Evolutionary conservation across 1,139 yeast genomes (phyloP), one percentile per base, ranked within the genome.

Genomic region (Torulaspora globosa): DNA sequence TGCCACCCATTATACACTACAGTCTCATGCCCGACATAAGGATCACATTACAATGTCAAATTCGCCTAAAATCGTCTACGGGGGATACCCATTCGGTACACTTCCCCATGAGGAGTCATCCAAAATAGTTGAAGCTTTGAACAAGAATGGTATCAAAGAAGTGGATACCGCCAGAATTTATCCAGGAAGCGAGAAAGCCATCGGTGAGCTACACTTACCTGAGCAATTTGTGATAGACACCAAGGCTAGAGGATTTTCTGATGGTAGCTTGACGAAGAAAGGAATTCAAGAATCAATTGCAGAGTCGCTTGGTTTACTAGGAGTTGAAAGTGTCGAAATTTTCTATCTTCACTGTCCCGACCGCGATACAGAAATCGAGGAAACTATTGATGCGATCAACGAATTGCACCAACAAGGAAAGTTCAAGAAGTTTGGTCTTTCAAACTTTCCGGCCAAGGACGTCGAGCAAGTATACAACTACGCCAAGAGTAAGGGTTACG

Each of bases 301-400:
- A 31, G 49, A 44, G 30, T 51, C 56, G 11, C 49, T 55, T 24
- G 34, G 39, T 7, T 46, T 45, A 31, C 43, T 58, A 29, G 40
- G 49, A n/a, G 48, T 49, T 10, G 46, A 44, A 15, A 43, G 36
- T 24, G 57, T 56, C 5, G 57, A 55, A 11, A 53, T 47, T 12
- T 56, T 43, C 41, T 57, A 50, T 33, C 47, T 58, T 33, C 62
- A 58, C 41, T 43, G 53, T 18, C 63, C 63, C 9, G 63, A 59
- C 36, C 49, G 54, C 9, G 37, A 39, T n/a, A 51, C 56, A 2
- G 67, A 69, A 3, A 52, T 70, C 41, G 71, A 67, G 49, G 67
- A 60, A 15, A 53, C 63, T 5, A 51, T 67, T 24, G 48, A 43
- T 10, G 55, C 58, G n/a, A 56, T 70, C 19, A 57, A 48, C 18